Base-by-base conservation (phyloP, 2,329 filamentous ascomycete genomes). In the Trichothecium roseum region DNA sequence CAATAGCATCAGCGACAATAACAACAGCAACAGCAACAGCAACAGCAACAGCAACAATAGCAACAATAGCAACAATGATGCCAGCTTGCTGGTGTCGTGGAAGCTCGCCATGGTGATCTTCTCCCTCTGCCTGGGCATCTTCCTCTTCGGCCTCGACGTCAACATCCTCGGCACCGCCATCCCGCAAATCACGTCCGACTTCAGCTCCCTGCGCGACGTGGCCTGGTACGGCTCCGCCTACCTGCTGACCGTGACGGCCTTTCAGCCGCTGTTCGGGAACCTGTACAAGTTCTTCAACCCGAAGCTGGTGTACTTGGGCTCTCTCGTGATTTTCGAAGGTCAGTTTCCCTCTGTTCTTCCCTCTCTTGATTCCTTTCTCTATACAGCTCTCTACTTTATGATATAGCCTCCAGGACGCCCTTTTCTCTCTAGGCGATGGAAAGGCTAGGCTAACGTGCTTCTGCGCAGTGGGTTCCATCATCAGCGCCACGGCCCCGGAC, bases 151-250 rank as follows among this genome's bases (percentile, higher is more conserved):
- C 28, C 56, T 63, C 4, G 38, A 41, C 44, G 39, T 46, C 31
- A 31, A 32, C 12, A 20, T 32, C 15, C 29, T 43, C 13, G 35
- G 53, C 46, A 56, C 70, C 12, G 39, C 39, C 16, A 30, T 41
- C 17, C 34, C 34, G n/a, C 34, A 33, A 27, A 41, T 41, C 34
- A 36, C 39, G 5, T 16, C 37, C 12, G 29, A 36, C 8, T 41
- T 31, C 33, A 29, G 34, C 16, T 27, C 30, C 22, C 31, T 41
- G 18, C 36, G 32, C 18, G 39, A 41, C 20, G 37, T 41, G 26
- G 32, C 30, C 40, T 78, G 64, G 65, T 69, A 71, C 49, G 66
- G 65, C 42, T 59, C 65, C 9, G 42, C 64, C 3, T 70, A 69
- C 42, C 54, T 70, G 4, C 60, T 71, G 30, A 66, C 64, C 16